Evolutionary conservation across 768 basidiomycete genomes (phyloP), one percentile per base, ranked within the genome.

Genomic region (Amanita subjunquillea): DNA sequence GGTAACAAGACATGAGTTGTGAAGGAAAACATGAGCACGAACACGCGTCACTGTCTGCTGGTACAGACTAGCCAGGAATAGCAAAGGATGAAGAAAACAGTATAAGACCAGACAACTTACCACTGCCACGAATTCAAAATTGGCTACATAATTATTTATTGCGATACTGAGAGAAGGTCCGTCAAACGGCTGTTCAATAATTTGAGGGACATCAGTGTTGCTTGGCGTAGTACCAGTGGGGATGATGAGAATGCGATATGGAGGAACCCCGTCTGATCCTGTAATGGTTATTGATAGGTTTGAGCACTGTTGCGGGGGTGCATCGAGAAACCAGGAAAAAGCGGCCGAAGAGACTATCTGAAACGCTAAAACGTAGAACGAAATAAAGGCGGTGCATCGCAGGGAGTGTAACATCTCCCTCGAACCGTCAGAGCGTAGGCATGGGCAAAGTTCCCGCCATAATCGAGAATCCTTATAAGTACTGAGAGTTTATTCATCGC

Each of bases 51-150:
- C 4, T 29, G 27, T 29, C 27, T 29, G 27, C 27, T 6, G 27
- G 17, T 29, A 29, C 27, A 29, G 27, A n/a, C 20, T 1, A 40
- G 20, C 15, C 38, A 13, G 40, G 41, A 38, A 42, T 48, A 50
- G 27, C 30, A n/a, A 46, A 51, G 45, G 15, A 34, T 25, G 41
- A 23, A 23, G 50, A 32, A 47, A 40, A 59, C 47, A 51, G 17
- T 20, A 51, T 27, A 46, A 40, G 1, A 17, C 23, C 4, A 6
- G 13, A 6, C 17, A 17, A 46, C 44, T 46, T 17, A 46, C 44
- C 44, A 46, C 44, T 2, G 83, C 80, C 22, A 90, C 85, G 50
- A 91, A 82, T 59, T 86, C 80, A 2, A 85, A 85, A 61, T 78
- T 72, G 44, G 66, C 71, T 0, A 87, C 87, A 61, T 76, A 90